Conservation (phyloP, 2,329 filamentous ascomycete species). For the Apiospora saccharicola region DNA sequence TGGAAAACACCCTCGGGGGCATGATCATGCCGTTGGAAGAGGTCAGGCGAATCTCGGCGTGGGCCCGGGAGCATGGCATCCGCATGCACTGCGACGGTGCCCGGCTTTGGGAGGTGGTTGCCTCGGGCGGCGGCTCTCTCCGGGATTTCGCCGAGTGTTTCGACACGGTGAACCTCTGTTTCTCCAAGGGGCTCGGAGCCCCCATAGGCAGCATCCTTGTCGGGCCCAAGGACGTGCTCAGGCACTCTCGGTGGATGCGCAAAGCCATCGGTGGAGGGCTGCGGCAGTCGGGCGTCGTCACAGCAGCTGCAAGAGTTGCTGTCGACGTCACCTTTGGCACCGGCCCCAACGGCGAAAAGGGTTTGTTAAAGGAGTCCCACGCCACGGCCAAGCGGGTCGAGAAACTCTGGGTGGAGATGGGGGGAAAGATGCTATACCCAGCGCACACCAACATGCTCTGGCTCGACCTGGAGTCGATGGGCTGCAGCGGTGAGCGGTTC, state of each 20-base stretch:
- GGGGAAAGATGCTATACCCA: slow-evolving; percentile 65
- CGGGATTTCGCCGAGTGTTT: slow-evolving; percentile 53
- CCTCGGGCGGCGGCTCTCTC: slow-evolving; percentile 51
- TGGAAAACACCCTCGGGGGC: slow-evolving; percentile 51
- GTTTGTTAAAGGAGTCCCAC: slow-evolving; percentile 61
- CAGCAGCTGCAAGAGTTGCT: slow-evolving; percentile 77
- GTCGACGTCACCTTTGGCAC: slow-evolving; percentile 80
- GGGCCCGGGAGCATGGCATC: slow-evolving; percentile 46
- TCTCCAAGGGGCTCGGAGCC: slow-evolving; percentile 61
- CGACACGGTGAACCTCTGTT: slow-evolving; percentile 57
- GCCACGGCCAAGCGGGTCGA: slow-evolving; percentile 66
- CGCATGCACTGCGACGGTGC: slow-evolving; percentile 60
- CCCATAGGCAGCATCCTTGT: slow-evolving; percentile 58
- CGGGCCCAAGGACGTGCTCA: slow-evolving; percentile 60
- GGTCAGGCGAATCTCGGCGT: slow-evolving; percentile 43
- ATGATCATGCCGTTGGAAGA: slow-evolving; percentile 46
- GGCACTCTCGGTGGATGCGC: slow-evolving; percentile 75
- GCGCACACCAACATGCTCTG: slow-evolving; percentile 82
- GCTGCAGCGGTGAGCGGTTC: slow-evolving; percentile 35
- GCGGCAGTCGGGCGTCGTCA: slow-evolving; percentile 78
- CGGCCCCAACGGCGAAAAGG: slow-evolving; percentile 48
- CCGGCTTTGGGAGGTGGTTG: slow-evolving; percentile 58
- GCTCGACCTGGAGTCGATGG: slow-evolving; percentile 57
- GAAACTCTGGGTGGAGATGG: slow-evolving; percentile 67
- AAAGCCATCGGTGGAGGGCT: slow-evolving; percentile 84